phyloP scores from a whole-genome alignment of 1,139 yeast species.

The Trichomonascaceae sp. region DNA sequence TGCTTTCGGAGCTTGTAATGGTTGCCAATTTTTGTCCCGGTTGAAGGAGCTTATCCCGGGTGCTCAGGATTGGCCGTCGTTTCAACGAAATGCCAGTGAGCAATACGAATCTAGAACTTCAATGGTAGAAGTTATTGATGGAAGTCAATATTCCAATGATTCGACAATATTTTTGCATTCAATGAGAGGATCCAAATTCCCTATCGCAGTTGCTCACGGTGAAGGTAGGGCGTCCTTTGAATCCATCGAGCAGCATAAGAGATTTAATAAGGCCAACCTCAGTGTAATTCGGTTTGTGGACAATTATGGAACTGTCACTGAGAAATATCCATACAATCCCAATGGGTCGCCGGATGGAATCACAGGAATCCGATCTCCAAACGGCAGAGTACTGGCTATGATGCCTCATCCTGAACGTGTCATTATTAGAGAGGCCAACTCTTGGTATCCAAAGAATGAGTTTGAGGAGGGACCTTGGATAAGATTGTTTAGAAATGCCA shows the following conservation, averaged over 20 bases:
- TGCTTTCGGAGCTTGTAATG: constrained; percentile 99
- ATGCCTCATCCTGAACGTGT: constrained; percentile 99
- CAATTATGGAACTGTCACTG: constrained; percentile 80
- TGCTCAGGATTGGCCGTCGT: constrained; percentile 93
- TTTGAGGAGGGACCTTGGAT: constrained; percentile 79
- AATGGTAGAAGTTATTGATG: constrained; percentile 73
- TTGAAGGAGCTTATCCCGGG: constrained; percentile 89
- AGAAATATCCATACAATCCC: constrained; percentile 87
- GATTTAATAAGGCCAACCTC: constrained; percentile 44
- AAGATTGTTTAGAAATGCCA: constrained; percentile 83
- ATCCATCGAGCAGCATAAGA: constrained; percentile 38
- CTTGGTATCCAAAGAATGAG: constrained; percentile 71
- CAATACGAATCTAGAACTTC: constrained; percentile 96
- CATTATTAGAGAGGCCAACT: constrained; percentile 76
- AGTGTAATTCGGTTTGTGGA: constrained; percentile 76
- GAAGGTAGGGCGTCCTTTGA: constrained; percentile 88
- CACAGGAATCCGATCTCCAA: constrained; percentile 83
- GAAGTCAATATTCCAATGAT: constrained; percentile 33
- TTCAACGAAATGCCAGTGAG: constrained; percentile 86
- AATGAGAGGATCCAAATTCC: constrained; percentile 88
- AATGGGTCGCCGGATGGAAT: constrained; percentile 94
- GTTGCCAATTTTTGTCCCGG: constrained; percentile 93
- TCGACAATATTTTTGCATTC: constrained; percentile 63
- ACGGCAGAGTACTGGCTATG: constrained; percentile 95
- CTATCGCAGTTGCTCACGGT: constrained; percentile 98